Percentiles rank a stretch among this genome's conserved stretches.
Conservation (phyloP, 352 stramenopile species). For the Phytophthora macrochlamydospora region DNA sequence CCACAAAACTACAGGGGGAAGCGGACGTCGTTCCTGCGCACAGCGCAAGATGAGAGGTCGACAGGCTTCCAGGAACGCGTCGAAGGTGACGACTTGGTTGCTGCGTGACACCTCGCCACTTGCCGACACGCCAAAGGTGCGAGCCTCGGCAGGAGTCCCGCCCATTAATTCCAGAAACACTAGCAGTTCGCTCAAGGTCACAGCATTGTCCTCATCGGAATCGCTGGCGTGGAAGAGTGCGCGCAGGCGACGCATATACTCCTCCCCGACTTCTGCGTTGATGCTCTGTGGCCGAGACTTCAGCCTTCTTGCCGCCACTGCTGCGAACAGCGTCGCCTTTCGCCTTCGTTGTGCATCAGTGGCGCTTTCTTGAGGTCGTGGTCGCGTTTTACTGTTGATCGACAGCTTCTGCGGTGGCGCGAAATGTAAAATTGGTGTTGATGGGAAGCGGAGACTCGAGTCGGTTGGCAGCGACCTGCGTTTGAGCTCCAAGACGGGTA, state of each 20-base stretch:
- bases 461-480: constrained; percentile 1
- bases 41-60: constrained; percentile 23
- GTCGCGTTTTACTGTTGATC: neutral
- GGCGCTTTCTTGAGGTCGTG: constrained; percentile 15
- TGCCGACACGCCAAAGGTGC: constrained; percentile 2
- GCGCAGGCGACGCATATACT: constrained; percentile 33
- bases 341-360: constrained; percentile 12
- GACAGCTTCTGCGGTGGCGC: too few relatives aligned
- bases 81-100: constrained; percentile 24
- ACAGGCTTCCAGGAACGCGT: constrained; percentile 29
- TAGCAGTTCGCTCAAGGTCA: constrained; percentile 30
- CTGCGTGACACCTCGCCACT: constrained; percentile 6
- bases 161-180: constrained; percentile 43
- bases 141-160: constrained; percentile 6
- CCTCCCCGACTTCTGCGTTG: constrained; percentile 23
- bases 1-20: constrained; percentile 40
- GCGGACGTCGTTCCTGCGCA: constrained; percentile 7
- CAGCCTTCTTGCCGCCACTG: constrained; percentile 12
- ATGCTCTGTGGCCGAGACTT: constrained; percentile 15
- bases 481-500: neutral
- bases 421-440: constrained; percentile 3
- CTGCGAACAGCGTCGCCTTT: constrained; percentile 25
- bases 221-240: constrained; percentile 42
- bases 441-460: constrained; percentile 2
- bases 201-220: constrained; percentile 37